Conservation (phyloP, 108 stramenopile genomes). For the Skeletonema potamos region DNA sequence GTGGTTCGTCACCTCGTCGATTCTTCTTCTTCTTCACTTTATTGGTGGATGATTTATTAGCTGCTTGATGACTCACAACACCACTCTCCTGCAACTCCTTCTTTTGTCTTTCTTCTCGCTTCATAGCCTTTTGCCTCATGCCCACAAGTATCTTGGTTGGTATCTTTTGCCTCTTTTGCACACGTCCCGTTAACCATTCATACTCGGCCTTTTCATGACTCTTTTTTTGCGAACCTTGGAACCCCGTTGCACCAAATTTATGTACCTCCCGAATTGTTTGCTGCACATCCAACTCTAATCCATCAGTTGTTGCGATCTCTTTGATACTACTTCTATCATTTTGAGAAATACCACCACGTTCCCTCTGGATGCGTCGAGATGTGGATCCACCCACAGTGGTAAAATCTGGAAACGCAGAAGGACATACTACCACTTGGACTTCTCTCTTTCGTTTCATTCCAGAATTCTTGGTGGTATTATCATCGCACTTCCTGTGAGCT, state of each 20-base stretch:
- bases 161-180: constrained; percentile 63
- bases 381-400: constrained; percentile 45
- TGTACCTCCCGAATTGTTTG: constrained; percentile 73
- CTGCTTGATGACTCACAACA: constrained; percentile 54
- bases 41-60: not conserved
- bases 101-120: constrained; percentile 53
- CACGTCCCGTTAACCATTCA: constrained; percentile 64
- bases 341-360: constrained; percentile 9
- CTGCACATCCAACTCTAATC: constrained; percentile 56
- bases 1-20: constrained; percentile 19
- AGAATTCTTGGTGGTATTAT: not conserved
- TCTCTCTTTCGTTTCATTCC: constrained; percentile 35
- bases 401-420: constrained; percentile 68
- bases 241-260: constrained; percentile 70
- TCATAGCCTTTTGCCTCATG: constrained; percentile 66
- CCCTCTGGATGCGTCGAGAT: constrained; percentile 9
- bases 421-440: constrained; percentile 58
- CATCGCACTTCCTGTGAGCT: too few relatives aligned
- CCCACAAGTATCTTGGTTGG: constrained; percentile 74
- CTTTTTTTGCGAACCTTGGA: constrained; percentile 66
- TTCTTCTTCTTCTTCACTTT: constrained; percentile 31
- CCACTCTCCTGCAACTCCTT: constrained; percentile 75
- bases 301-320: not conserved
- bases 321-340: constrained; percentile 9
- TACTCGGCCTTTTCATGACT: constrained; percentile 70